Base-by-base conservation (phyloP, 305 asterid species). In the Fraxinus latifolia region DNA sequence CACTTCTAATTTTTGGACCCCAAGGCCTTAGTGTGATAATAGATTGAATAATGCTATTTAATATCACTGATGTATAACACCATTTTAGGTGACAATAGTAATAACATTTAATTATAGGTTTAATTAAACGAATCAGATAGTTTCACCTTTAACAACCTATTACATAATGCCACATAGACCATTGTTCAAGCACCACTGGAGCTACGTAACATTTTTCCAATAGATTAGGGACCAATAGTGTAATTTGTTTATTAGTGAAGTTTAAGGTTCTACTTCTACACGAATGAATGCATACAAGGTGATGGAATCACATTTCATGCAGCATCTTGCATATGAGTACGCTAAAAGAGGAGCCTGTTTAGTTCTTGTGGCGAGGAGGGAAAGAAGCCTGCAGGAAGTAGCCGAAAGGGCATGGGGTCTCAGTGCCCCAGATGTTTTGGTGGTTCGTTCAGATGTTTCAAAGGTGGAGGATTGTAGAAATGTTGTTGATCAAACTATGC, bases 311-410 rank as follows among this genome's bases (percentile, higher is more conserved):
- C 17, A 14, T 27, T 29, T 70, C 36, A 31, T 70, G 42, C 76
- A 70, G 76, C 44, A 70, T 70, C 39, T 89, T 71, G 96, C 97
- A 0, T 94, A 92, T 58, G 97, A 95, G 89, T 95, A 95, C 76
- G 99, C 98, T 1, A 86, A 85, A 5, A 86, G 89, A 79, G 97
- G 97, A 81, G 96, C 97, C 44, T 92, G 91, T 86, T 84, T 95
- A 33, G 95, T 88, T 33, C 93, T 95, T 0, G 93, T 93, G 7
- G 98, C 98, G 0, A 84, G 97, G 74, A 86, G 99, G 83, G 96
- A 89, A 36, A 84, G 80, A 21, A 87, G 90, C 47, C 93, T 95
- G 14, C 84, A 81, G 14, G 91, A 89, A 67, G 97, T 94, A 21
- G 99, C 95, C 0, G 92, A 91, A 1, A 73, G 3, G 75, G 97